Percentiles rank a stretch among this genome's conserved stretches.
These are phyloP conservation scores for Phoma sp. DNA, from an alignment of 2,329 filamentous ascomycete species.

Conservation along the genomic window DNA sequence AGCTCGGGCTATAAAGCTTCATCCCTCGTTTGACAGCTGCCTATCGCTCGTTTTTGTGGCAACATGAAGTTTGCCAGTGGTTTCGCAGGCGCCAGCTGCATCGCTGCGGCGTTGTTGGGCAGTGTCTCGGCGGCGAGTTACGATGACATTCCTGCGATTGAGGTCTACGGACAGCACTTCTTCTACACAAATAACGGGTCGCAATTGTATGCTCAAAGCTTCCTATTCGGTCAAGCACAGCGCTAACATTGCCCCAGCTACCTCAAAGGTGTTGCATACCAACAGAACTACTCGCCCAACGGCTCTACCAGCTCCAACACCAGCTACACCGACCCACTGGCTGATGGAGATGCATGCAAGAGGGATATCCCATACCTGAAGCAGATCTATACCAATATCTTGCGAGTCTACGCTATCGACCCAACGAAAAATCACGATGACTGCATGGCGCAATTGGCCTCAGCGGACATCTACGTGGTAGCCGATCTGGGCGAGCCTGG, in stretches of 20 bases:
- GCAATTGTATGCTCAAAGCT: constrained; percentile 59
- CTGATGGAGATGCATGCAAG: constrained; percentile 72
- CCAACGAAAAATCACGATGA: constrained; percentile 74
- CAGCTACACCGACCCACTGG: constrained; percentile 81
- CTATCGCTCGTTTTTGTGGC: constrained; percentile 8
- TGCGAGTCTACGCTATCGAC: constrained; percentile 92
- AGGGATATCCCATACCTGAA: constrained; percentile 85
- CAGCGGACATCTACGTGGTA: constrained; percentile 91
- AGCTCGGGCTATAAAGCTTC: constrained; percentile 18
- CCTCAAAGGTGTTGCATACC: constrained; percentile 94
- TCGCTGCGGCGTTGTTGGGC: constrained; percentile 24
- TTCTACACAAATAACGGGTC: constrained; percentile 85
- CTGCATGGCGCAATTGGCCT: constrained; percentile 82
- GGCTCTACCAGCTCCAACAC: constrained; percentile 41
- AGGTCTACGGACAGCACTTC: constrained; percentile 75
- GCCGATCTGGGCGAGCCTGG: constrained; percentile 69
- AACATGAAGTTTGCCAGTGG: constrained; percentile 13
- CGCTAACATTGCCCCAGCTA: constrained; percentile 57
- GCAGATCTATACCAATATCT: constrained; percentile 84
- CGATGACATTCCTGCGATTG: constrained; percentile 40
- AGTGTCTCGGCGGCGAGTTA: constrained; percentile 36
- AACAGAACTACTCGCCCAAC: constrained; percentile 59
- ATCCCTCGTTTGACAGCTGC: constrained; percentile 11
- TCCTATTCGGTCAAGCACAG: background rate
- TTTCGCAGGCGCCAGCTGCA: constrained; percentile 4